A percentile compares a stretch with the other conserved stretches of the same genome.
phyloP scores from a whole-genome alignment of 352 stramenopile species.

The Phytophthora rubi region DNA sequence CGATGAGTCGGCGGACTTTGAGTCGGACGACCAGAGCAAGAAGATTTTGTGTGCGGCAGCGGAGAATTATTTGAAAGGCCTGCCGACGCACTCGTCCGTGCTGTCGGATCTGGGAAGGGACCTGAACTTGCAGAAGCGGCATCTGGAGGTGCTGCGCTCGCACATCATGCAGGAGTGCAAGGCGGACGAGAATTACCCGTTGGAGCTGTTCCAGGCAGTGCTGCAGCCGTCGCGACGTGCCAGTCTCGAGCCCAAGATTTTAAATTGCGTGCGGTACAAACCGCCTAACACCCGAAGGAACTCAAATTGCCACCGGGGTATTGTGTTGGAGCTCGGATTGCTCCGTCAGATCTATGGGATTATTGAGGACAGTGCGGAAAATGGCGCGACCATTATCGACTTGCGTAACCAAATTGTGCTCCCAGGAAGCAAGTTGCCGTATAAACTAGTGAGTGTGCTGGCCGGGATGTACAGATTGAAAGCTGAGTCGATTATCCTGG shows the following conservation, averaged over 20 bases:
- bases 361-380: conserved; percentile 72
- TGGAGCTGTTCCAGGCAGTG: conserved; percentile 82
- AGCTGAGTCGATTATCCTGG: conserved; percentile 76
- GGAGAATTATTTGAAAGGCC: conserved; percentile 64
- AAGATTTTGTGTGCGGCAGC: conserved; percentile 62
- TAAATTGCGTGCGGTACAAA: conserved; percentile 84
- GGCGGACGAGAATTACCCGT: conserved; percentile 54
- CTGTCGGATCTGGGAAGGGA: conserved; percentile 76
- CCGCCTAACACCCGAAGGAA: conserved; percentile 21
- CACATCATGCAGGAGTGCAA: conserved; percentile 79
- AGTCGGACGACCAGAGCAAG: conserved; percentile 84
- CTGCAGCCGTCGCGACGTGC: conserved; percentile 61
- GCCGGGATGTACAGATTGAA: conserved; percentile 75
- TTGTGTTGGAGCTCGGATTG: conserved; percentile 71
- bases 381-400: conserved; percentile 77
- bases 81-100: conserved; percentile 69
- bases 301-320: conserved; percentile 35
- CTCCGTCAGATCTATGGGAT: conserved; percentile 73
- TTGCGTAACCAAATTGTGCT: conserved; percentile 75
- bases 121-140: conserved; percentile 69
- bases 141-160: conserved; percentile 67
- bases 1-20: conserved; percentile 73
- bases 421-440: conserved; percentile 77
- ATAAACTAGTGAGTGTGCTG: conserved; percentile 75
- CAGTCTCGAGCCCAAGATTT: conserved; percentile 70